Percentiles rank a stretch among this genome's conserved stretches.
phyloP scores from a whole-genome alignment of 2,329 filamentous ascomycete genomes.

The Ustulina deusta region DNA sequence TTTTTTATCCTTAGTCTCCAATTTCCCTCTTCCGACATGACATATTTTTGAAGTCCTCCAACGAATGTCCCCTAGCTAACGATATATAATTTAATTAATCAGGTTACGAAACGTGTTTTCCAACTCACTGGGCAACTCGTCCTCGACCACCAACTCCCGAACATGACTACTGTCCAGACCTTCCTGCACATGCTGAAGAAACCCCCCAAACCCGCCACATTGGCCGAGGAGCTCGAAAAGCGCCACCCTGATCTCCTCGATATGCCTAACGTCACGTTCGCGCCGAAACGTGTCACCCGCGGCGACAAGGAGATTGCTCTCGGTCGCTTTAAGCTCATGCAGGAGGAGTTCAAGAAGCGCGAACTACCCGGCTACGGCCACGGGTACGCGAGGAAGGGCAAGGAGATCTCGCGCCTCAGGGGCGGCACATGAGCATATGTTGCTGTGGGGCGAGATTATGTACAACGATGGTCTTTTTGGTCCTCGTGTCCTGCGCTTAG shows the following conservation, averaged over 20 bases:
- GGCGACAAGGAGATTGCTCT: slow-evolving; percentile 78
- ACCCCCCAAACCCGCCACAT: slow-evolving; percentile 68
- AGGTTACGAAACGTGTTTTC: slow-evolving; percentile 85
- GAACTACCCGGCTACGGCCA: slow-evolving; percentile 69
- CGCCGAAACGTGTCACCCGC: slow-evolving; percentile 72
- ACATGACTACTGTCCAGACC: slow-evolving; percentile 64
- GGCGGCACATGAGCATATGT: slow-evolving; percentile 52
- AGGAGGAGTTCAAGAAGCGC: slow-evolving; percentile 73
- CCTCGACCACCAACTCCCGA: slow-evolving; percentile 74
- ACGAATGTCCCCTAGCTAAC: not conserved
- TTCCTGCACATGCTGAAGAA: slow-evolving; percentile 67
- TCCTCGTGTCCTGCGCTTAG: not conserved
- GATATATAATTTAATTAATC: slow-evolving; percentile 9
- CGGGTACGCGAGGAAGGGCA: slow-evolving; percentile 55
- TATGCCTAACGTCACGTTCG: slow-evolving; percentile 77
- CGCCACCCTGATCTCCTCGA: slow-evolving; percentile 53
- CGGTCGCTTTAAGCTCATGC: slow-evolving; percentile 84
- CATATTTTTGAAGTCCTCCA: not conserved
- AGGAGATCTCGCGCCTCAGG: slow-evolving; percentile 58
- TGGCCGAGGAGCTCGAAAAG: slow-evolving; percentile 69
- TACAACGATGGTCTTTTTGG: not conserved
- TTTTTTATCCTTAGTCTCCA: not conserved
- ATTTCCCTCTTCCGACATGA: not conserved
- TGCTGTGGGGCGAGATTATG: not conserved
- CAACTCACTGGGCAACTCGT: slow-evolving; percentile 84